Conservation (phyloP, 352 stramenopile genomes). For the Phytophthora tubulina region DNA sequence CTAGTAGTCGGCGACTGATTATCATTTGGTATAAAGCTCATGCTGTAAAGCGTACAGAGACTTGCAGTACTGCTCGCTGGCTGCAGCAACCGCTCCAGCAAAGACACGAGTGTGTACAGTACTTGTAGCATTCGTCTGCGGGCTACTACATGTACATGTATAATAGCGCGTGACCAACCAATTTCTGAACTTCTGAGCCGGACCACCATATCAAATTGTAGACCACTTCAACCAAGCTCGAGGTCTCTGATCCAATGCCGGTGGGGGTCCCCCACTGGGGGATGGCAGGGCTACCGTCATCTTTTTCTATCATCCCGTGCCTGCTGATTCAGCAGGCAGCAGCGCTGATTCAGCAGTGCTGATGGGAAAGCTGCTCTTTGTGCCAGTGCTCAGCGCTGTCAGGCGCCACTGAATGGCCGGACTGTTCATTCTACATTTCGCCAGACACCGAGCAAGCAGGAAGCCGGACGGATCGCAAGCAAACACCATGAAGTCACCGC, state of each 20-base stretch:
- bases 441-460: conserved; percentile 15
- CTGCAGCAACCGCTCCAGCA: background rate
- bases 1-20: no score
- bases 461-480: background rate
- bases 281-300: conserved; percentile 15
- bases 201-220: conserved; percentile 4
- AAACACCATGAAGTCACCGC: conserved; percentile 32
- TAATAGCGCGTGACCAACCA: conserved; percentile 8
- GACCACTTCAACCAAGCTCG: background rate
- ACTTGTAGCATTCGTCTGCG: background rate
- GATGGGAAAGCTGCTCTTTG: conserved; percentile 8
- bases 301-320: conserved; percentile 20
- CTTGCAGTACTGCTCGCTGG: background rate
- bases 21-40: conserved; percentile 1
- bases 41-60: no score
- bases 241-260: background rate
- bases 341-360: background rate
- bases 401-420: background rate
- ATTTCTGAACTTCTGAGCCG: conserved; percentile 31
- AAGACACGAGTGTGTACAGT: background rate
- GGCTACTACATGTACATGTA: background rate
- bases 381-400: background rate
- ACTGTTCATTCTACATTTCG: conserved; percentile 31
- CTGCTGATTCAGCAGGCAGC: background rate
- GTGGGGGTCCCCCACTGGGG: background rate